A percentile compares a stretch with the other conserved stretches of the same genome.
Evolutionary conservation across 139 green algal species (phyloP).

Genomic region (Chlorella sp.): DNA sequence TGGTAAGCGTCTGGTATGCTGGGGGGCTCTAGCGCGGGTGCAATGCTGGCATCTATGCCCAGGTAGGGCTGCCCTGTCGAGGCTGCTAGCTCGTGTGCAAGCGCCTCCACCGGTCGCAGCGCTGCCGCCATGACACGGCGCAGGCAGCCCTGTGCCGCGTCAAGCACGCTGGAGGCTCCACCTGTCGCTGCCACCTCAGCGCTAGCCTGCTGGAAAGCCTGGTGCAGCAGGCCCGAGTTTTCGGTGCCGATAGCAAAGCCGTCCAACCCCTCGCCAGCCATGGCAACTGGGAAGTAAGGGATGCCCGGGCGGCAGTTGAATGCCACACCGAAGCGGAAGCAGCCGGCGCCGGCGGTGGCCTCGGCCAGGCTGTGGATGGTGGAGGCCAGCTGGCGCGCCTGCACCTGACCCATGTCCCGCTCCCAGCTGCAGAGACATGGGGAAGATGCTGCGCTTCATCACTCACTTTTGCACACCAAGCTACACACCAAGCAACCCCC

Average conservation of each 20-base stretch:
- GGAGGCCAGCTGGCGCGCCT: conserved; percentile 2
- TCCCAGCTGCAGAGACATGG: neutral
- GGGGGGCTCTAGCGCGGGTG: conserved; percentile 51
- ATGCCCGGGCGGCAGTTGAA: conserved; percentile 45
- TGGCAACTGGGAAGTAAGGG: conserved; percentile 61
- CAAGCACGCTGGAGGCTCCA: neutral
- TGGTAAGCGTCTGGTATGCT: conserved; percentile 9
- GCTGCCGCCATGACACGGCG: neutral
- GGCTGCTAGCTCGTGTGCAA: conserved; percentile 4
- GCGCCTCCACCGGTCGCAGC: conserved; percentile 18
- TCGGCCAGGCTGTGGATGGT: conserved; percentile 23
- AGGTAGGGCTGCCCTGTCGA: conserved; percentile 36
- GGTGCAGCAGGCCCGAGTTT: conserved; percentile 45
- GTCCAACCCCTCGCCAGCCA: neutral
- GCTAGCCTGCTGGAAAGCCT: conserved; percentile 36
- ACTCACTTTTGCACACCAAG: neutral
- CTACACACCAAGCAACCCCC: neutral
- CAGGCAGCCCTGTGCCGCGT: neutral
- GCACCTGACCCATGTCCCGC: conserved; percentile 13
- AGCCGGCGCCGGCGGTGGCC: conserved; percentile 19
- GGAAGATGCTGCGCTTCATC: no score
- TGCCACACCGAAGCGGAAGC: conserved; percentile 53
- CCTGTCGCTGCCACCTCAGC: neutral
- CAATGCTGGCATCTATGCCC: conserved; percentile 58
- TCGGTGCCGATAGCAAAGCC: conserved; percentile 58